Evolutionary conservation across 2,329 filamentous ascomycete species (phyloP), one percentile per base, ranked within the genome.

Genomic region (Fusarium aywerte): DNA sequence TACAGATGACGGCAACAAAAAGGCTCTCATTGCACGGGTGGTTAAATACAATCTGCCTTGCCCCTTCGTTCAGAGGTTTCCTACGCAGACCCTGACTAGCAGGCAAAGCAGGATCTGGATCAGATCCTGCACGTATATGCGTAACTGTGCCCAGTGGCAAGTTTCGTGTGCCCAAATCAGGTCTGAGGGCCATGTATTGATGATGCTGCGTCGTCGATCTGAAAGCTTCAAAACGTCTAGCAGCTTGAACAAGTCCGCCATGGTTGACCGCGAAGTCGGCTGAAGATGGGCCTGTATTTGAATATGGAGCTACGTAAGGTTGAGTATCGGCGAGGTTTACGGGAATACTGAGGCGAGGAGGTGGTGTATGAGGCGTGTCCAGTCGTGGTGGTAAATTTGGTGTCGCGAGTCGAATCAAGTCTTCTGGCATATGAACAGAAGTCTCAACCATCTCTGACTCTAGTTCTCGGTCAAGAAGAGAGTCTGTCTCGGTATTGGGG

Each of bases 331-430:
- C 27, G 27, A 66, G 32, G 33, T 36, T 52, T 35, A 57, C 33
- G 5, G 68, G 68, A 10, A 62, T 27, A 36, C 50, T 60, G 10
- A 63, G 49, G 10, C 36, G 62, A 29, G 48, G 50, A 25, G 62
- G 58, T 6, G 69, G 68, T 16, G 71, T 69, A 25, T 63, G 68
- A 44, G 72, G 70, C 4, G 67, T 74, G 40, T 72, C 67, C 31
- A 74, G 55, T 27, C 70, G 70, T 32, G 69, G 58, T 40, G 72
- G 71, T 33, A 74, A 48, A 15, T 68, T 66, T 27, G 72, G 72
- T 18, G 70, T 74, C 29, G 71, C 59, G 6, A 74, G 67, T 31
- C 72, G 72, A 48, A 74, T 70, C 25, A 74, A 44, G 25, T 72
- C 68, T 47, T 72, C 54, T 3, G 68, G 57, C 10, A 48, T 21